Conservation (phyloP, 2,329 filamentous ascomycete genomes). For the Fusarium zealandicum region DNA sequence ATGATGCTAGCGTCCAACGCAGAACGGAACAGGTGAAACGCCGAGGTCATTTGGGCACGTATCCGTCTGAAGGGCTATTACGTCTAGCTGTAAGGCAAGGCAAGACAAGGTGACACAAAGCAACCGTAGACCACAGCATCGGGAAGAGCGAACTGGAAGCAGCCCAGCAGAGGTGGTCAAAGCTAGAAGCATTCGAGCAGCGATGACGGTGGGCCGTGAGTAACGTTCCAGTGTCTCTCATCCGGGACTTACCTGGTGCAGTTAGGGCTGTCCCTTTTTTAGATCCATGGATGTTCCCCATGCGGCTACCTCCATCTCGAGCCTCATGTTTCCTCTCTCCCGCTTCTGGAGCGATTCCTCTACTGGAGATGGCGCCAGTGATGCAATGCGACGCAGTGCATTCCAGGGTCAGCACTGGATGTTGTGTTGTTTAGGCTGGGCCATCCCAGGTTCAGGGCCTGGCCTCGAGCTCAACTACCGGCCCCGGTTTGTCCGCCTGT, state of each 20-base stretch:
- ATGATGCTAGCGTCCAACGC: neutral
- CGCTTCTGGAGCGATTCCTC: constrained; percentile 28
- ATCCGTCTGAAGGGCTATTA: constrained; percentile 22
- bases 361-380: constrained; percentile 25
- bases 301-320: constrained; percentile 22
- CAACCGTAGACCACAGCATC: constrained; percentile 19
- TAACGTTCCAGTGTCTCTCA: constrained; percentile 34
- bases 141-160: constrained; percentile 21
- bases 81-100: constrained; percentile 31
- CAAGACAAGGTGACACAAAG: constrained; percentile 13
- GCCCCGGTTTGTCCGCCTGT: constrained; percentile 30
- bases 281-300: constrained; percentile 30
- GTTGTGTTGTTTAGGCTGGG: neutral
- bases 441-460: constrained; percentile 15
- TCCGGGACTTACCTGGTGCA: constrained; percentile 10
- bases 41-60: neutral
- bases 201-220: constrained; percentile 32
- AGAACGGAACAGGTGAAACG: neutral
- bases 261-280: constrained; percentile 31
- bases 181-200: constrained; percentile 25
- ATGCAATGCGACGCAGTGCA: constrained; percentile 24
- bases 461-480: constrained; percentile 30
- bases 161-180: neutral
- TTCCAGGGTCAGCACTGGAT: constrained; percentile 7
- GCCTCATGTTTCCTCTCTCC: constrained; percentile 24